Base-by-base conservation (phyloP, 1,284 basidiomycete genomes). In the Thecaphora frezii region DNA sequence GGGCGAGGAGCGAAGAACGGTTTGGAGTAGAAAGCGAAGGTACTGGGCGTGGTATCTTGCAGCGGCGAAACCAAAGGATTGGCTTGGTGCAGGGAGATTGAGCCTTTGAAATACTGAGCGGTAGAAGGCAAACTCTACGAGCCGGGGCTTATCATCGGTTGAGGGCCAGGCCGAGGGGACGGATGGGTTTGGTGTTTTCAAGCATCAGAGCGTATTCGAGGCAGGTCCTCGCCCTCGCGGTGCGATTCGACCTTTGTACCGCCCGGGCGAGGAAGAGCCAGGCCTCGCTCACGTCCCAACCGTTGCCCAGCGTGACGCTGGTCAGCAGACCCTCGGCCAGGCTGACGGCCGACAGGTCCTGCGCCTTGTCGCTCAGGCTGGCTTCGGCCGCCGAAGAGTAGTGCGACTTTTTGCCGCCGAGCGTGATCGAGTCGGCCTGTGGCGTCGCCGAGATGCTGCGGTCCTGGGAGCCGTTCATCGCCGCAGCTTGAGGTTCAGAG, bases 211-310 rank as follows among this genome's bases (percentile, higher is more conserved):
- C 76, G 49, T 71, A 71, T 48, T 71, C 60, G 8, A 78, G 66
- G 28, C 67, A 68, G 42, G 72, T 66, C 13, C 69, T 51, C 43
- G 66, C 66, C 48, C 65, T 41, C 46, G 59, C 56, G 14, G 49
- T 39, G 1, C 72, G 46, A 1, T 56, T 44, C 21, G 68, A 64
- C 18, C 58, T 48, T 49, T 64, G 51, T 19, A 66, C 56, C 19
- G 75, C 67, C 42, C 73, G 60, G 3, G 59, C 69, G 38, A 78
- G 46, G 48, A 66, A 70, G 30, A 73, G 56, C 76, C 76, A 78
- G 1, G 76, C 76, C 44, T 77, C 76, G 42, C 72, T 66, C 44
- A 54, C 42, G 43, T 71, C 69, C 70, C 70, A 71, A 1, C 73
- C 76, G 14, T 48, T 48, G 16, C 55, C 63, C 25, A 65, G 58